Base-by-base conservation (phyloP, 176 grass and related monocot species). In the Carex myosuroides region DNA sequence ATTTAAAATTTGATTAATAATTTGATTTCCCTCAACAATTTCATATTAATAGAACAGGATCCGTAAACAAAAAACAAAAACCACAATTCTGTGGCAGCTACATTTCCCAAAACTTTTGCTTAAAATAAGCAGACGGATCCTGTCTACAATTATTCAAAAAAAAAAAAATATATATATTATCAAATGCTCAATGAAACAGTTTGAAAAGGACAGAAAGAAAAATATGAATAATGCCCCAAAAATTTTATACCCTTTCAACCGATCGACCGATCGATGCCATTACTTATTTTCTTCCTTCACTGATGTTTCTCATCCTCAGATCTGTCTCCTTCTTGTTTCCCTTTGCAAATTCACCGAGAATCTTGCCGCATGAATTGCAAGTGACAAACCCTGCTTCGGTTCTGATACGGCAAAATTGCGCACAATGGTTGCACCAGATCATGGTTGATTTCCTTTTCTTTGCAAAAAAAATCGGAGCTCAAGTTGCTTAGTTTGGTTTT, bases 341-440 rank as follows among this genome's bases (percentile, higher is more conserved):
- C 52, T 75, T 75, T 26, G 48, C 9, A 6, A 75, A 75, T 82
- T 67, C 80, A 9, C 58, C 80, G 44, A 82, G 56, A 18, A 82
- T 82, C 37, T 82, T 67, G 62, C 80, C 80, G 33, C 80, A 82
- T 16, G 56, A 64, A 20, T 82, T 82, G 59, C 80, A 82, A 26
- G 60, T 22, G 33, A 82, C 44, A 26, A 64, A 82, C 62, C 59
- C 60, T 44, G 60, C 39, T 66, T 82, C 80, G 13, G 62, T 37
- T 66, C 80, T 82, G 60, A 82, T 64, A 41, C 59, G 29, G 12
- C 41, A 65, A 48, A 64, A 26, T 67, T 64, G 58, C 20, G 59
- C 21, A 10, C 80, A 82, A 53, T 62, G 59, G 4, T 48, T 64
- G 59, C 80, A 82, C 80, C 80, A 50, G 59, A 81, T 81, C 80